A percentile compares a stretch with the other conserved stretches of the same genome.
phyloP scores from a whole-genome alignment of 768 basidiomycete species.

The Termitomyces sp. region DNA sequence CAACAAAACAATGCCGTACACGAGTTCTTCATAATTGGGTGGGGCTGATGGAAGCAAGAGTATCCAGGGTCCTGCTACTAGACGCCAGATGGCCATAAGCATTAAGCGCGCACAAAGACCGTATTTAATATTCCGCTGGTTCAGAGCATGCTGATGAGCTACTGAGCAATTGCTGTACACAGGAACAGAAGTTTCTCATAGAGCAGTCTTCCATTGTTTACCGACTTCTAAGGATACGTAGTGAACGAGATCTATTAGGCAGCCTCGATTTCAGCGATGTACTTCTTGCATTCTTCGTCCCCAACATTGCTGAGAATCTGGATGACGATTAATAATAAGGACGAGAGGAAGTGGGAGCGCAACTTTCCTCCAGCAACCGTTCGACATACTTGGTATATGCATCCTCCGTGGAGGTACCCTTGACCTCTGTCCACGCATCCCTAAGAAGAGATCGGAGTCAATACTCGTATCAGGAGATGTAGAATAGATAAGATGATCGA shows the following conservation, averaged over 20 bases:
- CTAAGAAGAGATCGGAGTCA: constrained; percentile 30
- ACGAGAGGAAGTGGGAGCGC: not conserved
- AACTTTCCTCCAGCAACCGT: constrained; percentile 60
- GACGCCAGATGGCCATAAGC: constrained; percentile 2
- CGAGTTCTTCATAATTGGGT: not conserved
- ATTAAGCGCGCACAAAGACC: constrained; percentile 6
- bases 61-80: constrained; percentile 10
- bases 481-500: constrained; percentile 23
- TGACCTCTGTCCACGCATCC: constrained; percentile 79
- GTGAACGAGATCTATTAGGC: constrained; percentile 21
- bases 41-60: constrained; percentile 5
- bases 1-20: constrained; percentile 11
- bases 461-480: not conserved
- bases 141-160: not conserved
- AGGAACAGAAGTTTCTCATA: not conserved
- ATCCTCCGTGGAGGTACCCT: constrained; percentile 70
- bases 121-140: not conserved
- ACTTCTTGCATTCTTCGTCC: constrained; percentile 49
- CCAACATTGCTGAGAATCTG: constrained; percentile 54
- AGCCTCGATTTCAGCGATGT: constrained; percentile 58
- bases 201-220: not conserved
- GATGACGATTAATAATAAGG: constrained; percentile 2
- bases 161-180: constrained; percentile 7
- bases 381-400: constrained; percentile 73
- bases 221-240: not conserved